These are phyloP conservation scores for Rhizopus microsporus DNA, from an alignment of 371 early-diverging fungal genomes.

Conservation along the genomic window DNA sequence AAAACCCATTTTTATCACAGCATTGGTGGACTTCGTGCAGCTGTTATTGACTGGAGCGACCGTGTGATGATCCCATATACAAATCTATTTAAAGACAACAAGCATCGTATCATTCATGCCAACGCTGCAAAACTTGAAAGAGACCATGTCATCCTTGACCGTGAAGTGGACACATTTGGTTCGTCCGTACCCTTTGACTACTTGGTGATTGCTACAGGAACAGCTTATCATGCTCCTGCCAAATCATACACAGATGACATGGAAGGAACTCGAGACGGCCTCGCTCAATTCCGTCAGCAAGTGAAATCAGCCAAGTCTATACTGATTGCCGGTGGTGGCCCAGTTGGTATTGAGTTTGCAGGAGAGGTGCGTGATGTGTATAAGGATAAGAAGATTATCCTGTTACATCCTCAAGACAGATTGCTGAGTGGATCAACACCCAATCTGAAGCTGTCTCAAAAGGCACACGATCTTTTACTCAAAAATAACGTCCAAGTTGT, in stretches of 20 bases:
- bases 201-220: constrained; percentile 34
- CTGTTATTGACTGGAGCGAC: constrained; percentile 25
- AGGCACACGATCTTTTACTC: constrained; percentile 26
- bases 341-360: constrained; percentile 58
- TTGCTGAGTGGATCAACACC: constrained; percentile 27
- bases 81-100: constrained; percentile 21
- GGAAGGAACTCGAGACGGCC: constrained; percentile 30
- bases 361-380: constrained; percentile 51
- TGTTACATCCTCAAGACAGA: constrained; percentile 39
- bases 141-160: constrained; percentile 18
- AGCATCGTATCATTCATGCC: constrained; percentile 34
- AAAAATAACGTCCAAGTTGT: constrained; percentile 46
- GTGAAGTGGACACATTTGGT: constrained; percentile 16
- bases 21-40: constrained; percentile 30
- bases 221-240: constrained; percentile 25
- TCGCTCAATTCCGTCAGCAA: constrained; percentile 29
- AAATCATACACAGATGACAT: constrained; percentile 9
- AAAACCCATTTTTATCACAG: constrained; percentile 38
- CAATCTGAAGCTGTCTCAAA: constrained; percentile 30
- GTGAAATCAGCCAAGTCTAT: constrained; percentile 46
- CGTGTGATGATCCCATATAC: constrained; percentile 36
- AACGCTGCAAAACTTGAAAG: constrained; percentile 22
- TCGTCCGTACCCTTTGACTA: constrained; percentile 21
- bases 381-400: constrained; percentile 44
- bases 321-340: constrained; percentile 60